A percentile compares a stretch with the other conserved stretches of the same genome.
These are phyloP conservation scores for Schizosaccharomyces octosporus DNA, from an alignment of 805 yeast species.

Conservation along the genomic window DNA sequence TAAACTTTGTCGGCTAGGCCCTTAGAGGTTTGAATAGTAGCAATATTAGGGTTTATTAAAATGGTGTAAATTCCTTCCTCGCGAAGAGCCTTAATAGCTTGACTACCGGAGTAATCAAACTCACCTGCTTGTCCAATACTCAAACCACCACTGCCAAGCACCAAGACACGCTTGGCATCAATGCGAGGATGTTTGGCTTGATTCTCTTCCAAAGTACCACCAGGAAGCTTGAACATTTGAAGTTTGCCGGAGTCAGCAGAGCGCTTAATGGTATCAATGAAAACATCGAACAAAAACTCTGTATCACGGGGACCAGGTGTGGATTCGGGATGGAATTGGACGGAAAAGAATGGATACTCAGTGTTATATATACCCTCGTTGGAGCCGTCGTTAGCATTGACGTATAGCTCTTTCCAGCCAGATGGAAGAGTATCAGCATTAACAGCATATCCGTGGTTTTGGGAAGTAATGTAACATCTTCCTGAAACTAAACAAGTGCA, in stretches of 20 bases:
- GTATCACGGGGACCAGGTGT: constrained; percentile 99
- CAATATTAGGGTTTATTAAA: constrained; percentile 89
- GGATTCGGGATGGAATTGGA: constrained; percentile 97
- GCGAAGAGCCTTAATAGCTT: constrained; percentile 92
- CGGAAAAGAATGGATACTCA: constrained; percentile 76
- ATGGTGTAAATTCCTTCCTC: constrained; percentile 95
- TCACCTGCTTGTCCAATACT: constrained; percentile 99
- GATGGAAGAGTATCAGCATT: constrained; percentile 46
- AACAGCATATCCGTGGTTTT: constrained; percentile 96
- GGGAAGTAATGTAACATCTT: constrained; percentile 91
- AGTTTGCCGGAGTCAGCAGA: constrained; percentile 22
- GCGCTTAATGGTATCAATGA: constrained; percentile 53
- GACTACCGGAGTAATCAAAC: constrained; percentile 95
- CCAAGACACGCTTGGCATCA: constrained; percentile 71
- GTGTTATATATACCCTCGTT: constrained; percentile 94
- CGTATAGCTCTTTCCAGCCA: constrained; percentile 86
- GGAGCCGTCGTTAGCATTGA: constrained; percentile 87
- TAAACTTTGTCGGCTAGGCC: constrained; percentile 96
- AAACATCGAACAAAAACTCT: constrained; percentile 84
- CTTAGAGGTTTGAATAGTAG: constrained; percentile 92
- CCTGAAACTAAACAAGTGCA: constrained; percentile 77
- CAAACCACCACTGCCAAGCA: constrained; percentile 92
- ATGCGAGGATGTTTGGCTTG: constrained; percentile 51
- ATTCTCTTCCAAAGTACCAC: constrained; percentile 57
- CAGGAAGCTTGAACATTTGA: constrained; percentile 72